Evolutionary conservation across 1,284 basidiomycete genomes (phyloP).

Genomic region (Schizophyllum commune): DNA sequence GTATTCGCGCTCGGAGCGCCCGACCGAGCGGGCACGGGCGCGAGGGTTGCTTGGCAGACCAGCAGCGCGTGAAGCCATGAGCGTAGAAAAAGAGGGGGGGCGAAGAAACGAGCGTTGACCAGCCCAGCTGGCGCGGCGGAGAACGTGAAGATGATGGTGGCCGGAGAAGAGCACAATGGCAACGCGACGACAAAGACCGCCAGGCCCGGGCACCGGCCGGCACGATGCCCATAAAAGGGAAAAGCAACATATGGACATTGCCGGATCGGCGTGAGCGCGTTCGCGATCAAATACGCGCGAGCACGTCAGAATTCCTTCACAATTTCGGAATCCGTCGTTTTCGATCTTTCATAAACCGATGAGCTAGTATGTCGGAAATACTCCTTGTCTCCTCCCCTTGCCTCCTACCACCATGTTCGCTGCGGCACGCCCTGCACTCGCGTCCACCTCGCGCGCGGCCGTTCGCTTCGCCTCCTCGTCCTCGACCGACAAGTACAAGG

Average conservation of each 20-base stretch:
- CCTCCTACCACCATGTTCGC: neutral
- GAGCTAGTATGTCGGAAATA: no score
- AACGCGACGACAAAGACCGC: neutral
- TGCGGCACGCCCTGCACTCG: neutral
- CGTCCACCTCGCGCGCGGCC: neutral
- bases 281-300: neutral
- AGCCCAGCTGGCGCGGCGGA: conserved; percentile 15
- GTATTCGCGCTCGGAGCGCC: conserved; percentile 7
- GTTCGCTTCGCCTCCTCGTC: conserved; percentile 30
- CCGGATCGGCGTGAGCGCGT: neutral
- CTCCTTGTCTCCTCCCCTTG: neutral
- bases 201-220: no score
- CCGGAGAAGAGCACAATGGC: neutral
- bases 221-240: no score
- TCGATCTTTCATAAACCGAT: neutral
- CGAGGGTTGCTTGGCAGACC: conserved; percentile 20
- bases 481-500: conserved; percentile 33
- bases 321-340: neutral
- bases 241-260: neutral
- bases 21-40: conserved; percentile 16
- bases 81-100: conserved; percentile 9
- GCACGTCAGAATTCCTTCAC: neutral
- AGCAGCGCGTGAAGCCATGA: conserved; percentile 12
- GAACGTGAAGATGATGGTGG: neutral
- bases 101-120: conserved; percentile 15